Evolutionary conservation across 1,284 basidiomycete genomes (phyloP).

Genomic region (Veloboletus limbatus): DNA sequence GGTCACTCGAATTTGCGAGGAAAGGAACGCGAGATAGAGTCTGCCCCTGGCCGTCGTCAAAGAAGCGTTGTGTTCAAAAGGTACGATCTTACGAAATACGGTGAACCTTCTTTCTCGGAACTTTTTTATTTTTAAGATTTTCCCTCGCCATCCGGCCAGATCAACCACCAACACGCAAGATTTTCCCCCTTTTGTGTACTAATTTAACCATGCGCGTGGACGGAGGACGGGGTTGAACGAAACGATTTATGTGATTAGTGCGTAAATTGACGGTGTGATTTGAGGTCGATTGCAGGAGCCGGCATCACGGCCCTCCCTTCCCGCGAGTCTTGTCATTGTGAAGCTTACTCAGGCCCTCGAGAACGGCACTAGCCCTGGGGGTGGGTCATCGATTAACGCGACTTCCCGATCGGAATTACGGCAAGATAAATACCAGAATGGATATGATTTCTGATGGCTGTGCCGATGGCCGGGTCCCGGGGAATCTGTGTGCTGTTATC

Average conservation of each 20-base stretch:
- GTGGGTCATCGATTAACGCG: conserved; percentile 3
- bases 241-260: background rate
- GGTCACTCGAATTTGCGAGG: background rate
- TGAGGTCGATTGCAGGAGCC: background rate
- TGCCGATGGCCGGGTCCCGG: background rate
- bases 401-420: conserved; percentile 7
- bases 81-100: conserved; percentile 1
- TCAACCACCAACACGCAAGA: background rate
- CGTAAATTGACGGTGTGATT: background rate
- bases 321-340: conserved; percentile 2
- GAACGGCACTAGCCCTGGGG: background rate
- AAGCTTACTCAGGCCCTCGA: conserved; percentile 1
- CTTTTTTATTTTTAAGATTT: background rate
- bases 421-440: conserved; percentile 1
- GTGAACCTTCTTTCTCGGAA: background rate
- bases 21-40: background rate
- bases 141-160: background rate
- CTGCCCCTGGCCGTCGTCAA: background rate
- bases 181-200: background rate
- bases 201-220: background rate
- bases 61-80: background rate
- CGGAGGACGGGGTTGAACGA: background rate
- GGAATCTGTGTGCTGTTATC: no score
- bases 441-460: background rate
- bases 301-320: background rate